Conservation (phyloP, 192 early-diverging fungal genomes). For the Chytriomyces sp. region DNA sequence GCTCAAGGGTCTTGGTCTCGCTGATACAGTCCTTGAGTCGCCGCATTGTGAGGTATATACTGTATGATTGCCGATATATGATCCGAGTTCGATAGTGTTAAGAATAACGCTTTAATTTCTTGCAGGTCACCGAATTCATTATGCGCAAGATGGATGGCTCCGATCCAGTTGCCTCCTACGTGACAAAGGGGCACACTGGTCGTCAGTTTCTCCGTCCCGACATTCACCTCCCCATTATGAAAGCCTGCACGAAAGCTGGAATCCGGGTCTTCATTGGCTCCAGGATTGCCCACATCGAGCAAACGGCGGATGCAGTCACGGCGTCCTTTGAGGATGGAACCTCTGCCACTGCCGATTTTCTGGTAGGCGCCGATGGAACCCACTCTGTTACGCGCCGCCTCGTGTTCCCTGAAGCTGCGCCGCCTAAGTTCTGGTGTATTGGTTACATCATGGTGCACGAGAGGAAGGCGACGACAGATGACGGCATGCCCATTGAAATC, state of each 20-base stretch:
- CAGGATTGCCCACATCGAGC: not conserved
- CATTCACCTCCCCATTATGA: not conserved
- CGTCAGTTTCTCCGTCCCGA: not conserved
- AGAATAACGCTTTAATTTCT: too few species aligned
- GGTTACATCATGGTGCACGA: constrained; percentile 13
- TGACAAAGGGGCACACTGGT: not conserved
- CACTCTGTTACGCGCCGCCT: constrained; percentile 9
- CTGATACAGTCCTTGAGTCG: not conserved
- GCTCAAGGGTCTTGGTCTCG: constrained; percentile 1
- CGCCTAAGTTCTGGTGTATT: constrained; percentile 5
- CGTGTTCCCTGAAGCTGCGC: not conserved
- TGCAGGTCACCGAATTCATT: too few species aligned
- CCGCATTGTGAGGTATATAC: not conserved
- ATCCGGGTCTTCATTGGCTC: not conserved
- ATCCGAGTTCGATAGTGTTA: too few species aligned
- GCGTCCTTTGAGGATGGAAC: constrained; percentile 14
- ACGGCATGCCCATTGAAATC: not conserved
- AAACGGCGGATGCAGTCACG: not conserved
- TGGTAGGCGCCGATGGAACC: constrained; percentile 21
- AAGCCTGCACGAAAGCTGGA: not conserved
- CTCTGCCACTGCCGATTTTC: not conserved
- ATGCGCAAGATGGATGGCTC: constrained; percentile 4
- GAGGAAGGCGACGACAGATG: not conserved
- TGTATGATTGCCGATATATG: too few species aligned
- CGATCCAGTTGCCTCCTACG: constrained; percentile 7